phyloP scores from a whole-genome alignment of 2,329 filamentous ascomycete genomes.

The Calonectria pseudoturangicola region DNA sequence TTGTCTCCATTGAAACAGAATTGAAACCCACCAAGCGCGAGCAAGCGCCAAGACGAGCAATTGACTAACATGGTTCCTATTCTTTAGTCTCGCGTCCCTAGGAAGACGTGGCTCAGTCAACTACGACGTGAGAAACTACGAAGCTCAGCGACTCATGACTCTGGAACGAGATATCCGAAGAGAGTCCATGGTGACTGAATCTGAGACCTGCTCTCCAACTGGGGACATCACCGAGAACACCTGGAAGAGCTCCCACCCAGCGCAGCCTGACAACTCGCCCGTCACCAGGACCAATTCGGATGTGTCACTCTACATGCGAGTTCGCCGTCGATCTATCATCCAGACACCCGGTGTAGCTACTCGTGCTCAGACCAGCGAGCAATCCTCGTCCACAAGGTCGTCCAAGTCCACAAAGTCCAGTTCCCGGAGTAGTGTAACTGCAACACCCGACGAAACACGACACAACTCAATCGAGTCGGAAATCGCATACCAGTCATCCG shows the following conservation, averaged over 20 bases:
- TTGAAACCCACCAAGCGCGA: not conserved
- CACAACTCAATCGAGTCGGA: constrained; percentile 63
- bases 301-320: constrained; percentile 67
- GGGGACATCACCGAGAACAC: constrained; percentile 49
- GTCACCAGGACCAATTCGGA: constrained; percentile 66
- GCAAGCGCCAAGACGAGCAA: constrained; percentile 38
- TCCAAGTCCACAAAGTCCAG: constrained; percentile 54
- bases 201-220: constrained; percentile 40
- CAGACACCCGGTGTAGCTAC: constrained; percentile 71
- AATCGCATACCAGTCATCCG: constrained; percentile 58
- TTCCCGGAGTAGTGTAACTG: constrained; percentile 62
- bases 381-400: constrained; percentile 53
- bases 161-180: constrained; percentile 42
- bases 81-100: constrained; percentile 44
- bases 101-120: constrained; percentile 42
- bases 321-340: constrained; percentile 68
- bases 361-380: constrained; percentile 56
- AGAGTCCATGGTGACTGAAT: constrained; percentile 42
- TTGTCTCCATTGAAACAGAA: constrained; percentile 35
- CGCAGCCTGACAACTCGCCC: constrained; percentile 41
- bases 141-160: constrained; percentile 43
- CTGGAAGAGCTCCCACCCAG: constrained; percentile 46
- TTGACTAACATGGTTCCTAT: constrained; percentile 42
- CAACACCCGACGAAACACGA: constrained; percentile 62
- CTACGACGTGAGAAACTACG: constrained; percentile 47